Percentiles rank a stretch among this genome's conserved stretches.
phyloP scores from a whole-genome alignment of 441 rosid species.

The Viola pubescens region DNA sequence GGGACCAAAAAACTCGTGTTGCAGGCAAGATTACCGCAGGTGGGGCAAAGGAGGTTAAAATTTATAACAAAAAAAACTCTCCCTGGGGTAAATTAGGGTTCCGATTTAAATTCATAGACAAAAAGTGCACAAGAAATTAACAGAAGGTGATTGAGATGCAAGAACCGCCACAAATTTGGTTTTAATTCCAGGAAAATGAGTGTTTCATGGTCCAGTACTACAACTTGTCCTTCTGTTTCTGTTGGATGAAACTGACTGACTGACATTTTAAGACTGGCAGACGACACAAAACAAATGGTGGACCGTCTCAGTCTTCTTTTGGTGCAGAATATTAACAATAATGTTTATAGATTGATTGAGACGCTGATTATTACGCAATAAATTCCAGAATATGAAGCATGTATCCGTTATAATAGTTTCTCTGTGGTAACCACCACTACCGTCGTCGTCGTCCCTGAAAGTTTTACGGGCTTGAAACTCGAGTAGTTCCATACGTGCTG shows the following conservation, averaged over 20 bases:
- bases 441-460: no score
- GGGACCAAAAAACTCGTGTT: slow-evolving; percentile 26
- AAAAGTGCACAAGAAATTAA: slow-evolving; percentile 1
- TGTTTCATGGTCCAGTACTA: slow-evolving; percentile 7
- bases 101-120: not conserved
- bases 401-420: slow-evolving; percentile 11
- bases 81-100: not conserved
- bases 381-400: slow-evolving; percentile 9
- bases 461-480: no score
- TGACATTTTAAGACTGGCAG: slow-evolving; percentile 16
- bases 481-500: no score
- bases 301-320: slow-evolving; percentile 28
- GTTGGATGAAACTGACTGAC: slow-evolving; percentile 26
- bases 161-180: slow-evolving; percentile 7
- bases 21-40: slow-evolving; percentile 16
- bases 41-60: slow-evolving; percentile 16
- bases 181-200: slow-evolving; percentile 6
- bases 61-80: not conserved
- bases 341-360: slow-evolving; percentile 17
- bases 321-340: slow-evolving; percentile 6
- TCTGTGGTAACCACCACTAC: not conserved
- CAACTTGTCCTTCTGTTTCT: slow-evolving; percentile 25
- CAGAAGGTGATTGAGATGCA: not conserved
- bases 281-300: slow-evolving; percentile 23
- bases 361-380: slow-evolving; percentile 23